Conservation (phyloP, 768 basidiomycete species). For the Cubamyces lactineus region DNA sequence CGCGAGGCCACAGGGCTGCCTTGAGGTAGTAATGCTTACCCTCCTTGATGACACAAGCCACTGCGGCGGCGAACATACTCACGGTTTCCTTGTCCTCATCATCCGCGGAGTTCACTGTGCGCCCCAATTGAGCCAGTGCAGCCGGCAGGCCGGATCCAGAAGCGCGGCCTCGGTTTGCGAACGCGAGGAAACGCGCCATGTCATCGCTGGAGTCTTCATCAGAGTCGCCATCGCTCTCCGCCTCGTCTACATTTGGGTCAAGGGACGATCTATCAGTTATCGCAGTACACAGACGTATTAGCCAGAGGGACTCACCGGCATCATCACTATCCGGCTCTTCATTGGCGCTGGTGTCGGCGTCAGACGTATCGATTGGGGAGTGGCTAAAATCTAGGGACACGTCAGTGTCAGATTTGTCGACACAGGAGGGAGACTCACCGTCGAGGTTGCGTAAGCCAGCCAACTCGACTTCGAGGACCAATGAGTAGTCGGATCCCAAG, state of each 20-base stretch:
- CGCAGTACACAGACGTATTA: no score
- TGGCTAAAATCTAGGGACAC: no score
- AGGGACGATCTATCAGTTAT: no score
- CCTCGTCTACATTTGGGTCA: neutral
- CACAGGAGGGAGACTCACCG: no score
- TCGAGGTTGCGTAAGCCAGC: no score
- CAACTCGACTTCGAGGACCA: neutral
- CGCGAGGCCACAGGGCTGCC: no score
- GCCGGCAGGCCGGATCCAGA: slow-evolving; percentile 8
- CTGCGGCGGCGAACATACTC: neutral
- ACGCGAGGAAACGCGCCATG: slow-evolving; percentile 10
- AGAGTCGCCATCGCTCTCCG: neutral
- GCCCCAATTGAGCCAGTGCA: neutral
- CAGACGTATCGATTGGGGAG: no score
- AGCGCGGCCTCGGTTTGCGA: slow-evolving; percentile 11
- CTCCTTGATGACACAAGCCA: neutral
- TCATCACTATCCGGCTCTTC: no score
- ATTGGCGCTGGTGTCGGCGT: no score
- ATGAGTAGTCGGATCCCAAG: neutral
- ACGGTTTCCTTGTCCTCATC: neutral
- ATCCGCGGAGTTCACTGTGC: slow-evolving; percentile 2
- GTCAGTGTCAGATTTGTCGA: no score
- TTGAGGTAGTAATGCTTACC: neutral
- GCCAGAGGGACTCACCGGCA: no score
- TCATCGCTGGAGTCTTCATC: neutral